Evolutionary conservation across 2,329 filamentous ascomycete genomes (phyloP), one percentile per base, ranked within the genome.

Genomic region (Coccinonectria pachysandricola): DNA sequence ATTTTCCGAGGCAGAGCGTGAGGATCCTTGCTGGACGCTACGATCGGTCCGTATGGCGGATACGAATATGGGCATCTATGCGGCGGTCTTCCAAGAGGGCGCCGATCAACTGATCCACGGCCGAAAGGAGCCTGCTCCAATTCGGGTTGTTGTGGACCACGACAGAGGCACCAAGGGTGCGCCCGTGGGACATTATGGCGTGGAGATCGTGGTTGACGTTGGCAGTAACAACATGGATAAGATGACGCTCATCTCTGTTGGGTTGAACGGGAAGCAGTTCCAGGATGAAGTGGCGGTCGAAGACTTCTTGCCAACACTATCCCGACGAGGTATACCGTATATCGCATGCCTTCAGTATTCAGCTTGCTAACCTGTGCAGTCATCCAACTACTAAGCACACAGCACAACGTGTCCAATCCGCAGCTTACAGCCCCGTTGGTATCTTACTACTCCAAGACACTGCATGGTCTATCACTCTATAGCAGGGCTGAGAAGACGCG

Each of bases 1-100:
- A 8, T 94, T 92, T 45, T 62, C 81, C 1, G 86, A 94, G 49
- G 53, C 62, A n/a, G 84, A 94, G 57, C 74, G 87, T 32, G 85
- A 94, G 51, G 72, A 79, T 32, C 68, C 76, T 10, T 75, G 71
- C 42, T 95, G 85, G 86, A 81, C 81, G 16, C 68, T 92, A 16
- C 73, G 85, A 19, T 80, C 76, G 12, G 68, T 74, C 9, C 71
- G 67, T 32, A 68, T 75, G 49, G 65, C 68, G 19, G 79, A 77
- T 45, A 68, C 59, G 32, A 68, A 66, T 28, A 53, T 79, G 7
- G 68, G 64, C 7, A 41, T 79, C 14, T 71, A 74, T 41, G 72
- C 75, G 2, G 79, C 81, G 5, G 66, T 87, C 4, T 84, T 81
- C 32, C 78, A 86, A 42, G 77, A 85, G 46, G 71, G 68, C 0